Percentiles rank a stretch among this genome's conserved stretches.
Conservation (phyloP, 768 basidiomycete species). For the Collybia sp. region DNA sequence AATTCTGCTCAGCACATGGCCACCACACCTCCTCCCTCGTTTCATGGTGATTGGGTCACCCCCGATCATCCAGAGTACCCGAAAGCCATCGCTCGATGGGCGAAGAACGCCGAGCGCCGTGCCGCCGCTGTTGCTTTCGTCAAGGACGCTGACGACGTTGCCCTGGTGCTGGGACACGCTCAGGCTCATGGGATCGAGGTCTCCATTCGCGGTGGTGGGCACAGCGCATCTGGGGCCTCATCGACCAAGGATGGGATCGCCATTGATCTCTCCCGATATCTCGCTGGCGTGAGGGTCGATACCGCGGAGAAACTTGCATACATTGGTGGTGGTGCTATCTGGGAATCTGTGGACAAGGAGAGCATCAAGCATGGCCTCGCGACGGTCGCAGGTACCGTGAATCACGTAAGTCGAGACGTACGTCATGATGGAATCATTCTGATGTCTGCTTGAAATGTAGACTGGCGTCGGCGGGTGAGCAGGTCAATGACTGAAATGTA, state of each 20-base stretch:
- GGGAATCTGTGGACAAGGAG: slow-evolving; percentile 27
- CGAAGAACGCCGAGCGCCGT: slow-evolving; percentile 20
- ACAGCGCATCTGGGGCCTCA: slow-evolving; percentile 27
- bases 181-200: slow-evolving; percentile 17
- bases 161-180: slow-evolving; percentile 21
- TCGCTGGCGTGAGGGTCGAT: slow-evolving; percentile 22
- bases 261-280: slow-evolving; percentile 31
- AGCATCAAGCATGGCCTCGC: slow-evolving; percentile 28
- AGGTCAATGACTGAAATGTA: background rate
- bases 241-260: slow-evolving; percentile 34
- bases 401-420: slow-evolving; percentile 18
- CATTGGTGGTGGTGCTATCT: slow-evolving; percentile 28
- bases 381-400: slow-evolving; percentile 25
- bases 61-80: slow-evolving; percentile 22
- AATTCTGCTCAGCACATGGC: no score
- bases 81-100: slow-evolving; percentile 30
- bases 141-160: slow-evolving; percentile 24
- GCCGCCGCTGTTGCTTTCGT: slow-evolving; percentile 31
- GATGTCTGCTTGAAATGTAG: background rate
- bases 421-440: background rate
- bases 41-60: slow-evolving; percentile 10
- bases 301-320: slow-evolving; percentile 18
- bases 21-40: background rate
- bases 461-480: slow-evolving; percentile 1
- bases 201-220: slow-evolving; percentile 34